Conservation (phyloP, 345 rosid species). For the Euphorbia peplus region DNA sequence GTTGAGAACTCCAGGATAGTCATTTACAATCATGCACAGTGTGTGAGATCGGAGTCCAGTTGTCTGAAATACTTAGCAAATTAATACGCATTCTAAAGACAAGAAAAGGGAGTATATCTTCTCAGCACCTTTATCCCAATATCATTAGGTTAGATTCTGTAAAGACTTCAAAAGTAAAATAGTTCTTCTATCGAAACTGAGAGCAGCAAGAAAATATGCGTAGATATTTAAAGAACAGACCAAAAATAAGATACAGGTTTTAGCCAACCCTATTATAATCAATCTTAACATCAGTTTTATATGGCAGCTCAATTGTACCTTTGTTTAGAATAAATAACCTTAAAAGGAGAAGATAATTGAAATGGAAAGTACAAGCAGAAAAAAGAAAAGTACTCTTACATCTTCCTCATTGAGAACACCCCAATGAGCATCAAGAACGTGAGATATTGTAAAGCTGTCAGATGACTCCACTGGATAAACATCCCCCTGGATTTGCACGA, state of each 20-base stretch:
- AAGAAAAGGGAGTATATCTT: not conserved
- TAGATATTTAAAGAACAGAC: not conserved
- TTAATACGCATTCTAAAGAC: not conserved
- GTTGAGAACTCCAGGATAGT: conserved; percentile 86
- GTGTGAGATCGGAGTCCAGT: conserved; percentile 83
- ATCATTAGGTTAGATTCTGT: no score
- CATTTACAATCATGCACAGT: conserved; percentile 69
- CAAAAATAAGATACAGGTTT: not conserved
- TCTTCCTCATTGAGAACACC: conserved; percentile 84
- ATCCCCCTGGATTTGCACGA: conserved; percentile 57
- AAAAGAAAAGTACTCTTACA: conserved; percentile 45
- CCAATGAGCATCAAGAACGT: conserved; percentile 95
- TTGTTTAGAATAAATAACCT: not conserved
- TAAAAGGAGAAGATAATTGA: not conserved
- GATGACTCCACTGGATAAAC: conserved; percentile 89
- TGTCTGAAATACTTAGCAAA: conserved; percentile 39
- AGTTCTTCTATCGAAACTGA: not conserved
- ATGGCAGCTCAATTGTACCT: not conserved
- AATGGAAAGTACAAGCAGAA: conserved; percentile 5
- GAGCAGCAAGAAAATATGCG: not conserved
- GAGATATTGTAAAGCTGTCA: conserved; percentile 39
- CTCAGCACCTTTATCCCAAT: not conserved
- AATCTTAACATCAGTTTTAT: not conserved
- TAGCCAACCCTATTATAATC: conserved; percentile 1
- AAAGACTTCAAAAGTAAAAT: not conserved